phyloP scores from a whole-genome alignment of 108 stramenopile genomes.

The Aurantiochytrium sp. region DNA sequence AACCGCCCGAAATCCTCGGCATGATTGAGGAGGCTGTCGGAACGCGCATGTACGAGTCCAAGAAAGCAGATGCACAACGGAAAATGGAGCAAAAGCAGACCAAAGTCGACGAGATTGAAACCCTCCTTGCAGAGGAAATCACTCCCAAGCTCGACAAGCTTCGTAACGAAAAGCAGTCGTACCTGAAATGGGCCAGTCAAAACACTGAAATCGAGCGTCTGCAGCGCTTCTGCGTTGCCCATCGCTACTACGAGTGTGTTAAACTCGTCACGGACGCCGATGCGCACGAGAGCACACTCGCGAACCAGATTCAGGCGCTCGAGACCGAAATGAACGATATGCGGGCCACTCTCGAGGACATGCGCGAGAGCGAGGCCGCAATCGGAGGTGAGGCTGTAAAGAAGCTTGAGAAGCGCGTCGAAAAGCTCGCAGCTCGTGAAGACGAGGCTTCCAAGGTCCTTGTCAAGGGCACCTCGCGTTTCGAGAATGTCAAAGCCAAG shows the following conservation, averaged over 20 bases:
- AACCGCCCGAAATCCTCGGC: slow-evolving; percentile 91
- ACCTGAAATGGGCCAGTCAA: slow-evolving; percentile 86
- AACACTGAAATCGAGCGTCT: slow-evolving; percentile 87
- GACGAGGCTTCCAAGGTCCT: slow-evolving; percentile 83
- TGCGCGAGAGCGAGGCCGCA: neutral
- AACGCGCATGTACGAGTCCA: slow-evolving; percentile 98
- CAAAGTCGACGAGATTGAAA: slow-evolving; percentile 93
- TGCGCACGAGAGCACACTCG: slow-evolving; percentile 24
- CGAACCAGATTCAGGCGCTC: slow-evolving; percentile 42
- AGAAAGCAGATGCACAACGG: slow-evolving; percentile 82
- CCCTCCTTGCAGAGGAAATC: slow-evolving; percentile 85
- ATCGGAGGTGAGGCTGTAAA: slow-evolving; percentile 46
- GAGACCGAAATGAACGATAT: slow-evolving; percentile 57
- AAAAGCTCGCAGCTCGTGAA: slow-evolving; percentile 50
- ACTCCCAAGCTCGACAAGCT: slow-evolving; percentile 90
- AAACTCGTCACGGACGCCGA: slow-evolving; percentile 40
- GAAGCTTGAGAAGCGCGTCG: slow-evolving; percentile 53
- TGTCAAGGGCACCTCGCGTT: slow-evolving; percentile 74
- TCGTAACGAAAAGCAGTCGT: slow-evolving; percentile 84
- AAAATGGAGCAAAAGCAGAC: slow-evolving; percentile 96
- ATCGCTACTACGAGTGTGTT: slow-evolving; percentile 52
- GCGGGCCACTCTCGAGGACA: slow-evolving; percentile 6
- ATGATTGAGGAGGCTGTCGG: slow-evolving; percentile 99
- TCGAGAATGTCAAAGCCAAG: slow-evolving; percentile 64
- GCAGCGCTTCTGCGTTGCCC: slow-evolving; percentile 83